A percentile compares a stretch with the other conserved stretches of the same genome.
These are phyloP conservation scores for Pueraria montana DNA, from an alignment of 306 rosid species.

Conservation along the genomic window DNA sequence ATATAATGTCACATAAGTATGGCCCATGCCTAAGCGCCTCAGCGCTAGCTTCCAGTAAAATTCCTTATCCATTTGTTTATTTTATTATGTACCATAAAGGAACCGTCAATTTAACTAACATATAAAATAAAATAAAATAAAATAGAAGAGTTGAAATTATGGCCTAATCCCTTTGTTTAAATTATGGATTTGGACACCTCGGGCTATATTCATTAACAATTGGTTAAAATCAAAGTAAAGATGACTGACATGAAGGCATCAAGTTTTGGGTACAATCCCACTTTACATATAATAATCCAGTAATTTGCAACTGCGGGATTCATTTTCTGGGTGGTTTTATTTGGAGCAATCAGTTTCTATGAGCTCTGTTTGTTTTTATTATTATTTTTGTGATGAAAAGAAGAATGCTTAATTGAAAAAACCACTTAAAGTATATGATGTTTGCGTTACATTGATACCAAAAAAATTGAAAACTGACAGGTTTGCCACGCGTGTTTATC, in stretches of 20 bases:
- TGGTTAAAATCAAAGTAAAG: conserved; percentile 33
- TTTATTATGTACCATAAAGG: conserved; percentile 21
- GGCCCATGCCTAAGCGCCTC: conserved; percentile 18
- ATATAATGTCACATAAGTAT: background rate
- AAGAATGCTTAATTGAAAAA: background rate
- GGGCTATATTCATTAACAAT: background rate
- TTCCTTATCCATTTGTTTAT: conserved; percentile 53
- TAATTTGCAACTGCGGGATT: conserved; percentile 12
- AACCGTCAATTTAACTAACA: background rate
- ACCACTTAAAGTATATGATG: conserved; percentile 24
- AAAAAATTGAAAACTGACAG: background rate
- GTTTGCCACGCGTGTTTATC: conserved; percentile 28
- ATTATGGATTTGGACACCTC: conserved; percentile 36
- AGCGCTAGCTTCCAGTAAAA: conserved; percentile 36
- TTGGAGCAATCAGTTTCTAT: background rate
- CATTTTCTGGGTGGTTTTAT: conserved; percentile 1
- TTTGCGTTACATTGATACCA: conserved; percentile 5
- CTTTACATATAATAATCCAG: conserved; percentile 20
- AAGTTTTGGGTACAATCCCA: conserved; percentile 51
- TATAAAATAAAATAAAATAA: background rate
- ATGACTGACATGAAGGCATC: conserved; percentile 46
- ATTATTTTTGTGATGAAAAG: conserved; percentile 2
- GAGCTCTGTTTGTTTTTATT: background rate
- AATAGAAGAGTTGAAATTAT: conserved; percentile 23
- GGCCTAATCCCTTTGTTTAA: conserved; percentile 43